Evolutionary conservation across 208 protist genomes (phyloP), one percentile per base, ranked within the genome.

Genomic region (Wallacemonas sp.): DNA sequence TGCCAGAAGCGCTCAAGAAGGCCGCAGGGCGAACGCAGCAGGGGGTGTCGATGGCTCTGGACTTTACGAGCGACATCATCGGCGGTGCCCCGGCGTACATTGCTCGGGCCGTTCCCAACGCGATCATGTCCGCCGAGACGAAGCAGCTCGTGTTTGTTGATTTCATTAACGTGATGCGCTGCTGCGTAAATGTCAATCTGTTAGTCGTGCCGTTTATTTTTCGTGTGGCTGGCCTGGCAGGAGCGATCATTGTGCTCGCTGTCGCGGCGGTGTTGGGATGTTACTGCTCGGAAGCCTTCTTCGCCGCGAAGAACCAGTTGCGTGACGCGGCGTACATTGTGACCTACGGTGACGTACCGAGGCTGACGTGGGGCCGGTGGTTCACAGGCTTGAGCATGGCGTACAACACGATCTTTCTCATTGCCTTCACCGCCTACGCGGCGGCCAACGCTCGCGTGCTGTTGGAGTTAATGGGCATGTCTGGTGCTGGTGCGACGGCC

Each of bases 271-370:
- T 66, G 2, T 21, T 77, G 21, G 66, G 56, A 44, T 68, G 62
- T 33, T 84, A 84, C 74, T 59, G 62, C 67, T 70, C 67, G 1
- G 68, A 72, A 38, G 55, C 70, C 22, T 81, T 77, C 68, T 81
- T 76, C 44, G 49, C 33, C 0, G 70, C 68, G 2, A 84, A 84
- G 63, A 24, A 75, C 19, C 67, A 85, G 66, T 44, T 85, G 56
- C 53, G 56, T 41, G 55, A 71, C 9, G 74, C 74, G 17, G 33
- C 45, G 15, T 62, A 73, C 24, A 75, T 81, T 3, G 66, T 79
- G 62, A 75, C 75, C 45, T 85, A 85, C 75, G 67, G 69, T 58
- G 77, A 83, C 38, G 77, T 79, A 15, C 68, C 71, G 11, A 71
- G 77, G 31, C 49, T 79, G 54, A 79, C 72, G 54, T 79, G 67